A percentile compares a stretch with the other conserved stretches of the same genome.
Evolutionary conservation across 768 basidiomycete genomes (phyloP).

Genomic region (Lactarius akahatsu): DNA sequence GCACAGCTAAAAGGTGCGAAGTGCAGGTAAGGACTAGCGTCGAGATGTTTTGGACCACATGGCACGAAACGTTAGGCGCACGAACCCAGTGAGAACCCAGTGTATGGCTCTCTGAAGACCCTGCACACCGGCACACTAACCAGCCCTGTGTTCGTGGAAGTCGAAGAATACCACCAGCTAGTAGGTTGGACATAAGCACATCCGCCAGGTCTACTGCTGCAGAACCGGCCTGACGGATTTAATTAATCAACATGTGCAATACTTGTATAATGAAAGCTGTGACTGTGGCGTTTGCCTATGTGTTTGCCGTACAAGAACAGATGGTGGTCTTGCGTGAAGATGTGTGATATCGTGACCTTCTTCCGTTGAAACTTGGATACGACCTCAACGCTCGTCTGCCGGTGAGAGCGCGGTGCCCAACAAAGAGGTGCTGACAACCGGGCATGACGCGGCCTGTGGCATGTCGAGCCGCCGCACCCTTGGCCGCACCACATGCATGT

Average conservation of each 20-base stretch:
- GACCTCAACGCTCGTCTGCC: neutral
- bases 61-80: neutral
- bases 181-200: neutral
- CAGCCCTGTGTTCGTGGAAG: neutral
- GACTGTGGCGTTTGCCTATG: neutral
- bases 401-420: neutral
- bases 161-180: neutral
- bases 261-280: neutral
- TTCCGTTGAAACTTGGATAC: neutral
- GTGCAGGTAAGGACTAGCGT: neutral
- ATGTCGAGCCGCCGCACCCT: neutral
- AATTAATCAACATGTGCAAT: constrained; percentile 1
- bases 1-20: neutral
- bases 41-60: neutral
- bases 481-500: neutral
- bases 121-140: neutral
- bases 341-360: neutral
- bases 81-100: neutral
- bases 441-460: neutral
- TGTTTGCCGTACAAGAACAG: neutral
- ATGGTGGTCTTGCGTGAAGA: neutral
- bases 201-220: neutral
- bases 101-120: neutral
- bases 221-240: neutral
- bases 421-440: neutral